Base-by-base conservation (phyloP, 768 basidiomycete species). In the Auricularia auricula-judae region DNA sequence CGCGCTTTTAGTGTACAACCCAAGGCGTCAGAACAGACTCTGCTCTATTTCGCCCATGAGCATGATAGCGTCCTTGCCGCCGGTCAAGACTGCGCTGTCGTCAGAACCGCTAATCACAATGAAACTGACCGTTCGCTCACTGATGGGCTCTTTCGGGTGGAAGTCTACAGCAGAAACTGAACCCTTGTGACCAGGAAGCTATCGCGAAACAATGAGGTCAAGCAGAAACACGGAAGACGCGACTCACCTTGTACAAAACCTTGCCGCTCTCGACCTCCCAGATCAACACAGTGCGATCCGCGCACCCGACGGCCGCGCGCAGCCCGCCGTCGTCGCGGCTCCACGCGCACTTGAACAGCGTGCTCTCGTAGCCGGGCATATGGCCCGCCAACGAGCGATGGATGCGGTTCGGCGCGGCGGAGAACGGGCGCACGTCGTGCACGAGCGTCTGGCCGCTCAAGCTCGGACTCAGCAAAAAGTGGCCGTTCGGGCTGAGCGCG, bases 111-210 rank as follows among this genome's bases (percentile, higher is more conserved):
- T 16, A 14, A 64, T 11, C 16, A 66, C 35, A 42, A 5, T 29
- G 56, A 5, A 51, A 3, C 47, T 8, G 47, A 3, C 29, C 18
- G 47, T 56, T 10, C 36, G 34, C 93, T 68, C 74, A 96, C 93
- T 84, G 73, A 97, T 94, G 11, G 94, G 95, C 70, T 97, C 94
- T 71, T 87, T 92, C 8, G 96, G 94, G 73, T 96, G 93, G 80
- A 96, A 97, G 70, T 96, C 97, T 0, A 93, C 92, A n/a, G 88
- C 79, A 1, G 93, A 94, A 14, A 98, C 94, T 0, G 95, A 95
- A 11, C 96, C 95, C 74, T 93, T 97, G 74, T 99, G 96, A 14
- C 96, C 96, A 44, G 96, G 93, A 64, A 98, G 82, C 91, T 91
- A 66, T 21, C 42, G 65, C 23, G 53, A 18, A 1, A 1, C 12